Percentiles rank a stretch among this genome's conserved stretches.
These are phyloP conservation scores for Colletotrichum coccodes DNA, from an alignment of 2,329 filamentous ascomycete genomes.

Conservation along the genomic window DNA sequence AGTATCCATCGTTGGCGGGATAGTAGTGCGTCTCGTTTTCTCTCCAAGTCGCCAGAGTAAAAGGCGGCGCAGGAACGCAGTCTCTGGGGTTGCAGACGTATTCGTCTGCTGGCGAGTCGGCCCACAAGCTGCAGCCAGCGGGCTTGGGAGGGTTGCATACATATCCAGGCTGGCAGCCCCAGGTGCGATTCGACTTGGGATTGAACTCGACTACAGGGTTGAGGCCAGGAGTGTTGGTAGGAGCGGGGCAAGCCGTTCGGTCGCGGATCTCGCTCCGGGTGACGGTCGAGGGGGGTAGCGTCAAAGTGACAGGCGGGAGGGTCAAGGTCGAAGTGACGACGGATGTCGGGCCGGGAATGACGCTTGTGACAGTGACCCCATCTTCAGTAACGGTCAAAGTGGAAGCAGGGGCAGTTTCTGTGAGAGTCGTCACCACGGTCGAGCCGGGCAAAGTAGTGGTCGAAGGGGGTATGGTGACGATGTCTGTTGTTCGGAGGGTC, in stretches of 20 bases:
- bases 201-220: constrained; percentile 39
- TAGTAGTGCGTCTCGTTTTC: constrained; percentile 60
- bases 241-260: constrained; percentile 55
- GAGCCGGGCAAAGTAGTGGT: constrained; percentile 38
- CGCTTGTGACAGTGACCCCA: constrained; percentile 41
- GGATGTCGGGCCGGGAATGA: constrained; percentile 37
- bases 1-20: constrained; percentile 66
- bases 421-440: constrained; percentile 46
- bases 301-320: constrained; percentile 40
- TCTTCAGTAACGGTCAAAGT: constrained; percentile 45
- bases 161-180: constrained; percentile 63
- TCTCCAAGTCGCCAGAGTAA: constrained; percentile 52
- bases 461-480: constrained; percentile 34
- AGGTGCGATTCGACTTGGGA: constrained; percentile 55
- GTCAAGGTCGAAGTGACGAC: constrained; percentile 35
- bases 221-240: constrained; percentile 47
- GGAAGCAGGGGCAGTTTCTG: constrained; percentile 39
- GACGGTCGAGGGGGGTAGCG: constrained; percentile 40
- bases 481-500: constrained; percentile 19
- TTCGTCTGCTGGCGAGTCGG: constrained; percentile 53
- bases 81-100: constrained; percentile 57
- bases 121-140: constrained; percentile 61
- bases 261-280: constrained; percentile 40
- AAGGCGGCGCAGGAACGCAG: constrained; percentile 55
- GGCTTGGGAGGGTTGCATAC: constrained; percentile 65